Evolutionary conservation across 2,329 filamentous ascomycete genomes (phyloP), one percentile per base, ranked within the genome.

Genomic region (Monosporascus sp.): DNA sequence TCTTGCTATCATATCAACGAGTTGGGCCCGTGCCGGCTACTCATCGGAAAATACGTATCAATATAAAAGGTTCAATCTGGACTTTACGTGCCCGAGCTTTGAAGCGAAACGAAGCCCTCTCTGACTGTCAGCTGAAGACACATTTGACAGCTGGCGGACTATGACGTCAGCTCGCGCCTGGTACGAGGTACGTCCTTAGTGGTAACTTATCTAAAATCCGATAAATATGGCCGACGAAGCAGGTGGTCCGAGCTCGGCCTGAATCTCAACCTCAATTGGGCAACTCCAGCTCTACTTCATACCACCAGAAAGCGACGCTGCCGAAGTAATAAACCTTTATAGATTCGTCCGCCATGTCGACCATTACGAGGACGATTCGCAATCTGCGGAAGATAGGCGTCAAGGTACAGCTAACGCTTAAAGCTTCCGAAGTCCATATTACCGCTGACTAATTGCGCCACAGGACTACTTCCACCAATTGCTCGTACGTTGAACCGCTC

Each of bases 401-500:
- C 68, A 96, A 92, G 87, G 91, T 91, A 74, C 60, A 74, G 56
- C 16, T 6, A 31, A 9, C 37, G 44, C n/a, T 22, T 45, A 31
- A 16, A 7, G 22, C 9, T 22, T 37, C 17, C 24, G 6, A 7
- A 26, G 38, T 26, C 19, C 8, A 9, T 45, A 40, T 61, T 35
- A 44, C 55, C 53, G 63, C 64, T 82, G 68, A 81, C 68, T 26
- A 41, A 57, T 49, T 51, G 57, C 54, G 58, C 65, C 45, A 64
- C 68, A 96, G 91, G 88, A 96, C 73, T 94, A 87, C 80, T 88
- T 85, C 75, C 88, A 89, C 75, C 94, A 97, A 80, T 82, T 97
- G 82, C 86, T 93, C 77, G 89, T 95, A 89, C 76, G 88, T 79
- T 53, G 52, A 56, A 40, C 43, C 67, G 60, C 55, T 58, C 59